phyloP scores from a whole-genome alignment of 352 stramenopile species.

The Paralagenidium karlingii region DNA sequence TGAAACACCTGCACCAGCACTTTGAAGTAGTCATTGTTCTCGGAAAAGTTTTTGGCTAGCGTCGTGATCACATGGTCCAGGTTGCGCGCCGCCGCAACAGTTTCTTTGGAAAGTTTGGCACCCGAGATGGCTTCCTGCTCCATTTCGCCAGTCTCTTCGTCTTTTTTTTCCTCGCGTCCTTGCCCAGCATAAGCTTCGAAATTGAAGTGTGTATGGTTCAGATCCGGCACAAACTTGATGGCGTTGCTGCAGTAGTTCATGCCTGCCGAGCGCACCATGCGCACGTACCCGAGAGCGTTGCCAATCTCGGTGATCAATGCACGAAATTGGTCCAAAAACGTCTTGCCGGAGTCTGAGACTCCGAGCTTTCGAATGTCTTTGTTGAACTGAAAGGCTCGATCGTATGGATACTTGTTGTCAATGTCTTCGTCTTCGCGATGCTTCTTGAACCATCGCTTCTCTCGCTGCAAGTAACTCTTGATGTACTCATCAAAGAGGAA shows the following conservation, averaged over 20 bases:
- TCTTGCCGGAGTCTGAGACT: conserved; percentile 75
- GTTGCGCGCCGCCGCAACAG: conserved; percentile 71
- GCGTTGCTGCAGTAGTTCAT: conserved; percentile 90
- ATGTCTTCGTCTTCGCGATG: conserved; percentile 81
- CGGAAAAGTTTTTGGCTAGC: conserved; percentile 81
- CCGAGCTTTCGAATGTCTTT: conserved; percentile 84
- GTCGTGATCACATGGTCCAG: conserved; percentile 80
- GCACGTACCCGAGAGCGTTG: conserved; percentile 88
- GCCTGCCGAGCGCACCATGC: conserved; percentile 86
- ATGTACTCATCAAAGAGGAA: conserved; percentile 93
- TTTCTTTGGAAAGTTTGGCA: conserved; percentile 66
- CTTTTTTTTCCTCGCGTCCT: conserved; percentile 34
- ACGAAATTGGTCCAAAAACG: conserved; percentile 85
- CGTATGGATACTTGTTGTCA: conserved; percentile 90
- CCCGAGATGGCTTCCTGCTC: conserved; percentile 28
- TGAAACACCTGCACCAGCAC: conserved; percentile 83
- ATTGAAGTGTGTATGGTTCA: conserved; percentile 81
- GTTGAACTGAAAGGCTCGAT: conserved; percentile 86
- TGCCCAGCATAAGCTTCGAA: conserved; percentile 62
- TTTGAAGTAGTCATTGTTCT: conserved; percentile 92
- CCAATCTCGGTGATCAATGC: conserved; percentile 88
- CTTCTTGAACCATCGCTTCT: conserved; percentile 90
- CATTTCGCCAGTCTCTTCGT: conserved; percentile 38
- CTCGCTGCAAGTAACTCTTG: conserved; percentile 86
- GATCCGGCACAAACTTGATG: conserved; percentile 86